Conservation (phyloP, 441 rosid genomes). For the Daphne laureola region DNA sequence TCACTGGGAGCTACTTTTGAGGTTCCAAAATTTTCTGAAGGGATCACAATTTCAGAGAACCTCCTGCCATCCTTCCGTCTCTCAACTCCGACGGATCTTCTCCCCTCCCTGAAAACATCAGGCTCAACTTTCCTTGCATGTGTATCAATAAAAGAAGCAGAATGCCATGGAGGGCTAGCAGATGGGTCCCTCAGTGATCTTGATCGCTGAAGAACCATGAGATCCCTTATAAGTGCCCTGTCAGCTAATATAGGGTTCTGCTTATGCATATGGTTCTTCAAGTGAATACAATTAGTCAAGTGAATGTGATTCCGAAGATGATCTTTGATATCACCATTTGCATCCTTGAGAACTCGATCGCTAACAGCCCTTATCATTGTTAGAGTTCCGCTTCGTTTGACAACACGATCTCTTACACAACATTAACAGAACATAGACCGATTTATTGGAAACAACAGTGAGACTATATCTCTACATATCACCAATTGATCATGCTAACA, state of each 20-base stretch:
- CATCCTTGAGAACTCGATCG: conserved; percentile 76
- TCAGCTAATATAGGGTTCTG: conserved; percentile 78
- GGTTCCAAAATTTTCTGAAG: conserved; percentile 39
- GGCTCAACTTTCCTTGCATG: conserved; percentile 58
- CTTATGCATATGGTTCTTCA: conserved; percentile 98
- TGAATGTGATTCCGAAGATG: conserved; percentile 96
- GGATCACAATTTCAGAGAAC: conserved; percentile 60
- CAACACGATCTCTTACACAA: conserved; percentile 23
- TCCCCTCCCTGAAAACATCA: conserved; percentile 42
- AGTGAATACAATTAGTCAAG: conserved; percentile 90
- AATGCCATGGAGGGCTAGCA: conserved; percentile 89
- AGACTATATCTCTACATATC: conserved; percentile 16
- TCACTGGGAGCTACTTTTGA: conserved; percentile 63
- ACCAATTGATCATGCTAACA: conserved; percentile 7
- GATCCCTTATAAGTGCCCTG: conserved; percentile 84
- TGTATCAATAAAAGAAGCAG: conserved; percentile 69
- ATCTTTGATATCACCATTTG: conserved; percentile 83
- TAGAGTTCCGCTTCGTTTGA: conserved; percentile 28
- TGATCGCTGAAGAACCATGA: conserved; percentile 85
- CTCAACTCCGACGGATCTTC: conserved; percentile 56
- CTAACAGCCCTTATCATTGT: conserved; percentile 79
- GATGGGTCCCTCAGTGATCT: conserved; percentile 91
- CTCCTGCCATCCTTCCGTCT: conserved; percentile 49
- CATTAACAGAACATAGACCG: conserved; percentile 33
- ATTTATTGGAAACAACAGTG: conserved; percentile 40